These are phyloP conservation scores for Silene vulgaris DNA, from an alignment of 179 eudicot genomes.

Conservation along the genomic window DNA sequence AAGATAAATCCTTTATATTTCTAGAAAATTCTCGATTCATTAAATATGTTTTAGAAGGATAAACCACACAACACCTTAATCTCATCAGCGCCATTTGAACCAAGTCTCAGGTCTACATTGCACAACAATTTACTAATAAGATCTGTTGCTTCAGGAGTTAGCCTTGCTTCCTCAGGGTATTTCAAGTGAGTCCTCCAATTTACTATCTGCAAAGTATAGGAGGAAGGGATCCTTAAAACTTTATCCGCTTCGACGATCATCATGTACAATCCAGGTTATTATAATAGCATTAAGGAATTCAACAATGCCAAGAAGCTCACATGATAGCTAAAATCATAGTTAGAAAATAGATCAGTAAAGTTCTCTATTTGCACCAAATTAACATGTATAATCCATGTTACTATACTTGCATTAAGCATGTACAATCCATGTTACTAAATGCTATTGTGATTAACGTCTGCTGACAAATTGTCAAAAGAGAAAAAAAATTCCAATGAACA, in stretches of 20 bases:
- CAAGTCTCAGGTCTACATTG: constrained; percentile 77
- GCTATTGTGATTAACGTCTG: constrained; percentile 5
- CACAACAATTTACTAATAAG: constrained; percentile 77
- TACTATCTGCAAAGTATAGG: constrained; percentile 52
- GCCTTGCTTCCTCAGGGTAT: constrained; percentile 83
- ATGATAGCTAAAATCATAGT: not conserved
- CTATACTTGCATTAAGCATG: no score
- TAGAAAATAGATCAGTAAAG: no score
- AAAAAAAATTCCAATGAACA: not conserved
- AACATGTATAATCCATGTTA: no score
- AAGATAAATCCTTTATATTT: constrained; percentile 6
- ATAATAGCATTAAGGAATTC: not conserved
- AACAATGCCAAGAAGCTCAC: not conserved
- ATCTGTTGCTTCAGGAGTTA: constrained; percentile 73
- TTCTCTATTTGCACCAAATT: no score
- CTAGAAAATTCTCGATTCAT: constrained; percentile 1
- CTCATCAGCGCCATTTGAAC: constrained; percentile 84
- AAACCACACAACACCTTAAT: constrained; percentile 79
- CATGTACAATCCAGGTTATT: not conserved
- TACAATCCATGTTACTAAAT: not conserved
- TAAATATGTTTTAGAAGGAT: constrained; percentile 32
- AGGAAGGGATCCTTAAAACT: not conserved
- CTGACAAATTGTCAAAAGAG: not conserved
- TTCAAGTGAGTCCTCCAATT: constrained; percentile 90
- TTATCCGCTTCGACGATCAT: constrained; percentile 6